These are phyloP conservation scores for Mycena rebaudengoi DNA, from an alignment of 768 basidiomycete species.

Conservation along the genomic window DNA sequence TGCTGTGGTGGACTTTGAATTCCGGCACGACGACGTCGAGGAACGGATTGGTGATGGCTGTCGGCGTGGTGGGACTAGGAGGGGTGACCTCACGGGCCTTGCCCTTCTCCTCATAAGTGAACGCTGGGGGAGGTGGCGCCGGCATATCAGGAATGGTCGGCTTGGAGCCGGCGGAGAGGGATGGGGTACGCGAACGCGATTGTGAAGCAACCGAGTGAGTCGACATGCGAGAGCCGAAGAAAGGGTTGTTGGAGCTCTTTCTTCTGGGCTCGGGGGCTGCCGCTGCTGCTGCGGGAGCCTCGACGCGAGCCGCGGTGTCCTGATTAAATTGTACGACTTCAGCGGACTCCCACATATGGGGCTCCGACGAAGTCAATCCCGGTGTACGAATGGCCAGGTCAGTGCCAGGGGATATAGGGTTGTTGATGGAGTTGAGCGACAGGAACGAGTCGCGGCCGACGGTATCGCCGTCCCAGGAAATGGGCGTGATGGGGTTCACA, in stretches of 20 bases:
- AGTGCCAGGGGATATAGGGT: constrained; percentile 58
- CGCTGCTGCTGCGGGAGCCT: constrained; percentile 24
- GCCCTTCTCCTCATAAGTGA: constrained; percentile 48
- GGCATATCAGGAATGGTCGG: constrained; percentile 30
- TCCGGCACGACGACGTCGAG: constrained; percentile 12
- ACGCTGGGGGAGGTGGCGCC: constrained; percentile 53
- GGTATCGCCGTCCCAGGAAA: constrained; percentile 66
- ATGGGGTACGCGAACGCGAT: constrained; percentile 31
- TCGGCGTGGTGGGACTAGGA: constrained; percentile 36
- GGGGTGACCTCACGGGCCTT: constrained; percentile 41
- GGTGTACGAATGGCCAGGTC: constrained; percentile 71
- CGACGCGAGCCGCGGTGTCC: constrained; percentile 19
- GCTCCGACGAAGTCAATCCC: constrained; percentile 54
- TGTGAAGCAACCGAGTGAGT: constrained; percentile 21
- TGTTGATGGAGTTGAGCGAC: constrained; percentile 54
- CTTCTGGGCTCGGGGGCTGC: constrained; percentile 35
- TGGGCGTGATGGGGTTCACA: constrained; percentile 48
- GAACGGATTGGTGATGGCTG: constrained; percentile 41
- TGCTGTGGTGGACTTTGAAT: constrained; percentile 47
- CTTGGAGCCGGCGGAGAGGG: constrained; percentile 49
- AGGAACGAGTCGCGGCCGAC: constrained; percentile 59
- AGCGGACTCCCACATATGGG: constrained; percentile 66
- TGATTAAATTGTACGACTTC: constrained; percentile 45
- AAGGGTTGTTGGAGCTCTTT: constrained; percentile 49
- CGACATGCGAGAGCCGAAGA: constrained; percentile 31